A percentile compares a stretch with the other conserved stretches of the same genome.
Conservation (phyloP, 1,284 basidiomycete genomes). For the Stygiomarasmius scandens region DNA sequence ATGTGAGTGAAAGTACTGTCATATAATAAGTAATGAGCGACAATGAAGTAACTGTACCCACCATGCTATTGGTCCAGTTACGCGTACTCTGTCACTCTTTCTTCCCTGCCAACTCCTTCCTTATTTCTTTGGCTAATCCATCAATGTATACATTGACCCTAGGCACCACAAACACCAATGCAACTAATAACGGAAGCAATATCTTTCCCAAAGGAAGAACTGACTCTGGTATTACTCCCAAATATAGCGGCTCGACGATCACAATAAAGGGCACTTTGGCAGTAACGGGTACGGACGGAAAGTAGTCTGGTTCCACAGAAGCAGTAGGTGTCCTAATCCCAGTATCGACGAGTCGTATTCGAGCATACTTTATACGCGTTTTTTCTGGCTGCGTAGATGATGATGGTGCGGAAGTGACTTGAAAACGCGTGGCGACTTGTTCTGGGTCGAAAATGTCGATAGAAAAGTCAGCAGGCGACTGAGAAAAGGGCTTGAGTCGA, state of each 20-base stretch:
- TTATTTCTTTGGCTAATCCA: slow-evolving; percentile 34
- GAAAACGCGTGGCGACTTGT: slow-evolving; percentile 21
- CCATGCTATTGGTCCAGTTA: too few relatives aligned
- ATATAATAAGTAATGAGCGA: too few relatives aligned
- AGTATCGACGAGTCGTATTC: slow-evolving; percentile 52
- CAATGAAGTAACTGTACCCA: too few relatives aligned
- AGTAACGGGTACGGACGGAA: slow-evolving; percentile 9
- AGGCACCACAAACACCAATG: slow-evolving; percentile 26
- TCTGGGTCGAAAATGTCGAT: slow-evolving; percentile 41
- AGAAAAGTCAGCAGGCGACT: slow-evolving; percentile 49
- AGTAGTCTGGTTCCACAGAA: neutral
- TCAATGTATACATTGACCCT: slow-evolving; percentile 35
- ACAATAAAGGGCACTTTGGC: slow-evolving; percentile 50
- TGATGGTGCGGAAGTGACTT: slow-evolving; percentile 16
- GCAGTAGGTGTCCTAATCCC: slow-evolving; percentile 49
- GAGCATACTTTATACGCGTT: slow-evolving; percentile 52
- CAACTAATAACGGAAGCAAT: slow-evolving; percentile 31
- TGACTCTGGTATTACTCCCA: slow-evolving; percentile 60
- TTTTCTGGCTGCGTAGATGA: slow-evolving; percentile 2
- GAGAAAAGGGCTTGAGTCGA: slow-evolving; percentile 10
- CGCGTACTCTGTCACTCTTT: neutral
- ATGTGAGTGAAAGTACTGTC: too few relatives aligned
- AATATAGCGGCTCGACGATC: slow-evolving; percentile 57
- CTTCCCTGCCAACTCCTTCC: slow-evolving; percentile 27
- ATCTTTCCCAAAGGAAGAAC: slow-evolving; percentile 47